These are phyloP conservation scores for Ceratocystis albifundus DNA, from an alignment of 2,329 filamentous ascomycete genomes.

Conservation along the genomic window DNA sequence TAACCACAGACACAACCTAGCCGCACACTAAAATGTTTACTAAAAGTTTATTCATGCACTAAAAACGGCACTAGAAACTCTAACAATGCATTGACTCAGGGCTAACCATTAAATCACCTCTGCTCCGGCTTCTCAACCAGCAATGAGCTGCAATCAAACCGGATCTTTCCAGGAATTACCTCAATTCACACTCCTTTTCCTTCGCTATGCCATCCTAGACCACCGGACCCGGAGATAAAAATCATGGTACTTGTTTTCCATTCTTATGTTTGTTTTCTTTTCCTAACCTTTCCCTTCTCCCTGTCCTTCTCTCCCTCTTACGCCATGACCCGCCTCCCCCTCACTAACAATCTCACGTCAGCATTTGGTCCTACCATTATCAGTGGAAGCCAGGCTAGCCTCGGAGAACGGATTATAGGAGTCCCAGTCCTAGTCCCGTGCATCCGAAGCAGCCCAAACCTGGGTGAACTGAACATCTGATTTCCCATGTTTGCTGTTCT, in stretches of 20 bases:
- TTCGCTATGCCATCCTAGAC: not conserved
- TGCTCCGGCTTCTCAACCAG: not conserved
- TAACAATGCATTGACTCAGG: slow-evolving; percentile 4
- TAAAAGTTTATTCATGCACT: slow-evolving; percentile 11
- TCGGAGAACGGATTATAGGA: not conserved
- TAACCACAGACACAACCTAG: not conserved
- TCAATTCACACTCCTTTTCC: not conserved
- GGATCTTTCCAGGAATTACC: slow-evolving; percentile 2
- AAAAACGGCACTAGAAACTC: slow-evolving; percentile 7
- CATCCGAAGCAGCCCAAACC: not conserved
- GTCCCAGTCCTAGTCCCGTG: not conserved
- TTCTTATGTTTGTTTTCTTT: not conserved
- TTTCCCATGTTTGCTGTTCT: not conserved
- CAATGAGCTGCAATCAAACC: not conserved
- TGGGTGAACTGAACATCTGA: not conserved
- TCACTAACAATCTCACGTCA: not conserved
- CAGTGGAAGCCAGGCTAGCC: not conserved
- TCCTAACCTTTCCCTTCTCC: not conserved
- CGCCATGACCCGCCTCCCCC: not conserved
- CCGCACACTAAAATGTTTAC: slow-evolving; percentile 6
- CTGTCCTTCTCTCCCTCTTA: not conserved
- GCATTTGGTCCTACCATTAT: not conserved
- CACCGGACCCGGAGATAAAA: not conserved
- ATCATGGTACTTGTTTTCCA: not conserved
- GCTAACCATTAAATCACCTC: not conserved